These are phyloP conservation scores for Penicillium sp. DNA, from an alignment of 2,329 filamentous ascomycete genomes.

Conservation along the genomic window DNA sequence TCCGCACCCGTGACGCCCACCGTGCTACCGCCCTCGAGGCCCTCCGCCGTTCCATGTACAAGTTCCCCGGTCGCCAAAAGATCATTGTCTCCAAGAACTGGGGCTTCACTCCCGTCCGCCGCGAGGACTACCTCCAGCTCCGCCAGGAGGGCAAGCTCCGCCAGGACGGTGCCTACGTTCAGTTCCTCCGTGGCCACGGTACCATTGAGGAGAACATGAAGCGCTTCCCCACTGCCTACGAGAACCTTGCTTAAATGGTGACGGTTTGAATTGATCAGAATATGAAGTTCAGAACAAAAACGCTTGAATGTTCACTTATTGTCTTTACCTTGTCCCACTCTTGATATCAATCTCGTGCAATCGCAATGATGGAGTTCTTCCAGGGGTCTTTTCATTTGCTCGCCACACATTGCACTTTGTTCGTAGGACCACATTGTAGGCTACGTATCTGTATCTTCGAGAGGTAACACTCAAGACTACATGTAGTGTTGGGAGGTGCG, in stretches of 20 bases:
- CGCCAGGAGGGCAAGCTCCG: slow-evolving; percentile 91
- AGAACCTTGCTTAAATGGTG: slow-evolving; percentile 46
- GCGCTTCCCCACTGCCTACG: slow-evolving; percentile 87
- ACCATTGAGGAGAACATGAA: slow-evolving; percentile 81
- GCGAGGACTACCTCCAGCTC: slow-evolving; percentile 95
- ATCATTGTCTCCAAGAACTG: slow-evolving; percentile 99
- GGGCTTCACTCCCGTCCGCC: slow-evolving; percentile 98
- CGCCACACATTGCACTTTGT: background rate
- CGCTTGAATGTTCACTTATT: slow-evolving; percentile 24
- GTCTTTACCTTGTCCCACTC: slow-evolving; percentile 18
- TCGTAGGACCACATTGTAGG: background rate
- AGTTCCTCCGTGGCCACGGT: slow-evolving; percentile 97
- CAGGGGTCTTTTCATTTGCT: slow-evolving; percentile 16
- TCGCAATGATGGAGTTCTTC: slow-evolving; percentile 27
- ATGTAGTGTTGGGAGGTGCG: background rate
- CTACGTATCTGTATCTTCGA: background rate
- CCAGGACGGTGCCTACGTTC: slow-evolving; percentile 98
- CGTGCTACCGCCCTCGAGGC: slow-evolving; percentile 94
- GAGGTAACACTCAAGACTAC: background rate
- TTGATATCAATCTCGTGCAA: slow-evolving; percentile 26
- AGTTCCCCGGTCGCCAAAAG: slow-evolving; percentile 99
- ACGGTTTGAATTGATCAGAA: slow-evolving; percentile 26
- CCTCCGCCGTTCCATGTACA: slow-evolving; percentile 99
- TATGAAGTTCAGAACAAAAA: slow-evolving; percentile 30
- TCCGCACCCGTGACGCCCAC: slow-evolving; percentile 95